A percentile compares a stretch with the other conserved stretches of the same genome.
phyloP scores from a whole-genome alignment of 1,139 yeast genomes.

The Blastobotrys persicus region DNA sequence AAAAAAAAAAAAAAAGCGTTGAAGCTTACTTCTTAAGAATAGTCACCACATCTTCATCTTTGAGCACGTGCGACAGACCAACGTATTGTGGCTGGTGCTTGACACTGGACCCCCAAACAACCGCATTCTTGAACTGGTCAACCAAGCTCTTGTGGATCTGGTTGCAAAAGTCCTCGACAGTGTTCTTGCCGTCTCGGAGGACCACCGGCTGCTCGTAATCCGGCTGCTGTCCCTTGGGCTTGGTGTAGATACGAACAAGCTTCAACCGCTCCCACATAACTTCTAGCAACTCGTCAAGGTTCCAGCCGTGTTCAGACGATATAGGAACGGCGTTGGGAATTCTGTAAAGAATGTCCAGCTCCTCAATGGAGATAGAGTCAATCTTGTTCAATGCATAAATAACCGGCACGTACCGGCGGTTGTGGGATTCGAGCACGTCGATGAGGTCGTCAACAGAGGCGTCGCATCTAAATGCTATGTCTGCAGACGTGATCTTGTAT shows the following conservation, averaged over 20 bases:
- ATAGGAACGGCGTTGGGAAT: constrained; percentile 97
- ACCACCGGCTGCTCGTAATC: constrained; percentile 96
- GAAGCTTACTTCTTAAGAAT: constrained; percentile 67
- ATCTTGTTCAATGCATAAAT: constrained; percentile 91
- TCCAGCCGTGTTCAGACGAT: constrained; percentile 95
- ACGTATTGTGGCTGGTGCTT: constrained; percentile 98
- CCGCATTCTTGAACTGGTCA: constrained; percentile 87
- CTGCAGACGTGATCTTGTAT: constrained; percentile 94
- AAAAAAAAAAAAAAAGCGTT: too few species aligned
- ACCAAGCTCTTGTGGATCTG: constrained; percentile 92
- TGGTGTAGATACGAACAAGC: constrained; percentile 91
- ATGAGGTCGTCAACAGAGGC: constrained; percentile 95
- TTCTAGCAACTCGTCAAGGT: constrained; percentile 87
- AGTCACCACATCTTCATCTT: constrained; percentile 97
- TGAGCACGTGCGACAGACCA: constrained; percentile 75
- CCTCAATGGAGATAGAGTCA: constrained; percentile 91
- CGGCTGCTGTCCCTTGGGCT: constrained; percentile 92
- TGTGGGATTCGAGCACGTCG: constrained; percentile 87
- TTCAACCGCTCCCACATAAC: constrained; percentile 91
- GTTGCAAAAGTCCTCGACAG: constrained; percentile 95
- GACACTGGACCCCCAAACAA: constrained; percentile 88
- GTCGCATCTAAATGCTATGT: constrained; percentile 92
- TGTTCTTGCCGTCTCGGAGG: constrained; percentile 70
- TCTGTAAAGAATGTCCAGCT: constrained; percentile 79
- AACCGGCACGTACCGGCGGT: constrained; percentile 92